phyloP scores from a whole-genome alignment of 371 early-diverging fungal species.

The Mucor plumbeus region DNA sequence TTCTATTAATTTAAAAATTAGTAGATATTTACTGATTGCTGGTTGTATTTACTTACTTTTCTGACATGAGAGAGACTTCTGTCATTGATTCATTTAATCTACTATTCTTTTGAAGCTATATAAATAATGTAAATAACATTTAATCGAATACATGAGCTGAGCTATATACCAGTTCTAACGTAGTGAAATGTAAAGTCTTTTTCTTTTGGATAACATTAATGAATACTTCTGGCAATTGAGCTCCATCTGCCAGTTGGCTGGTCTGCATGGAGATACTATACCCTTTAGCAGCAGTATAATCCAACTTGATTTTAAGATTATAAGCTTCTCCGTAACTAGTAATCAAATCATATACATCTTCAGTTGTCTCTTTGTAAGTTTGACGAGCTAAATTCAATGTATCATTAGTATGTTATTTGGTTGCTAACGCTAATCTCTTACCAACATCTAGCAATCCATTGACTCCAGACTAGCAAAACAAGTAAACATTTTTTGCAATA shows the following conservation, averaged over 20 bases:
- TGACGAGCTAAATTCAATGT: conserved; percentile 61
- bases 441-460: conserved; percentile 92
- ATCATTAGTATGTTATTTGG: neutral
- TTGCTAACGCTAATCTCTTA: conserved; percentile 25
- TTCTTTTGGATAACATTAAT: conserved; percentile 66
- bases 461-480: conserved; percentile 65
- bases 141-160: too few species aligned
- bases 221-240: conserved; percentile 58
- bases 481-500: neutral
- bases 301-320: conserved; percentile 68
- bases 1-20: conserved; percentile 41
- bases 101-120: conserved; percentile 56
- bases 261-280: conserved; percentile 62
- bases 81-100: conserved; percentile 83
- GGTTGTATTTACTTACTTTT: conserved; percentile 53
- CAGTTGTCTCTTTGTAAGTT: conserved; percentile 83
- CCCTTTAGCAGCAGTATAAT: conserved; percentile 64
- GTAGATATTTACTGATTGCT: neutral
- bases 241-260: conserved; percentile 37
- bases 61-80: conserved; percentile 87
- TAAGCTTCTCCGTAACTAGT: conserved; percentile 56
- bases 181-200: conserved; percentile 72
- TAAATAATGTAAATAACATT: neutral
- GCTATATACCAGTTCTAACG: conserved; percentile 72
- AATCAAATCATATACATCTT: conserved; percentile 81